A percentile compares a stretch with the other conserved stretches of the same genome.
These are phyloP conservation scores for Raddia distichophylla DNA, from an alignment of 176 grass and related monocot species.

Conservation along the genomic window DNA sequence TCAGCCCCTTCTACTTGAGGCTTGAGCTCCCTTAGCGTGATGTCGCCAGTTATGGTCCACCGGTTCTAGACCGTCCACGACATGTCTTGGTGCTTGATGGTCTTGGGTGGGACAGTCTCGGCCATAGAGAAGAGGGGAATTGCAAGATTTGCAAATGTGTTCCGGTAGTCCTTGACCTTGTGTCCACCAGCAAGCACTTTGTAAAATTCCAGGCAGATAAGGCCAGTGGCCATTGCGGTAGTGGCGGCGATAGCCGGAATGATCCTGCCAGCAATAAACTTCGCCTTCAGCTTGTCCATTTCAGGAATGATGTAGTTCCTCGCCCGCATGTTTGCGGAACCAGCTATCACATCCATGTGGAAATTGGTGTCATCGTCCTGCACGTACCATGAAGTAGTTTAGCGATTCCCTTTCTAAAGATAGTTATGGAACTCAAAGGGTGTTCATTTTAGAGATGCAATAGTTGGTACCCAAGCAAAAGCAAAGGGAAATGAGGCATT, in stretches of 20 bases:
- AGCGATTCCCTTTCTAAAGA: neutral
- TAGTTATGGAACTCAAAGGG: neutral
- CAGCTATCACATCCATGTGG: conserved; percentile 89
- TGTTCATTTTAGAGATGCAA: conserved; percentile 1
- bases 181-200: conserved; percentile 69
- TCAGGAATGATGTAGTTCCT: conserved; percentile 83
- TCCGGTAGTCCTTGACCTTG: too few relatives aligned
- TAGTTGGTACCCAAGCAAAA: neutral
- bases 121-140: too few relatives aligned
- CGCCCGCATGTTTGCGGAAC: conserved; percentile 86
- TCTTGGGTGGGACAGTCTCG: too few relatives aligned
- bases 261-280: conserved; percentile 90
- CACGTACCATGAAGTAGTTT: conserved; percentile 11
- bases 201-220: conserved; percentile 85
- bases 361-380: conserved; percentile 94
- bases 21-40: too few relatives aligned
- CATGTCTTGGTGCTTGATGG: too few relatives aligned
- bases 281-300: conserved; percentile 89
- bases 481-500: neutral
- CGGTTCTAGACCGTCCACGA: too few relatives aligned
- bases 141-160: too few relatives aligned
- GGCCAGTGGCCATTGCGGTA: conserved; percentile 76
- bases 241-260: conserved; percentile 85
- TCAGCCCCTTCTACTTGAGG: too few relatives aligned
- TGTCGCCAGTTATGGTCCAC: too few relatives aligned